A percentile compares a stretch with the other conserved stretches of the same genome.
Evolutionary conservation across 805 yeast species (phyloP).

Genomic region (Monosporozyma aerobia): DNA sequence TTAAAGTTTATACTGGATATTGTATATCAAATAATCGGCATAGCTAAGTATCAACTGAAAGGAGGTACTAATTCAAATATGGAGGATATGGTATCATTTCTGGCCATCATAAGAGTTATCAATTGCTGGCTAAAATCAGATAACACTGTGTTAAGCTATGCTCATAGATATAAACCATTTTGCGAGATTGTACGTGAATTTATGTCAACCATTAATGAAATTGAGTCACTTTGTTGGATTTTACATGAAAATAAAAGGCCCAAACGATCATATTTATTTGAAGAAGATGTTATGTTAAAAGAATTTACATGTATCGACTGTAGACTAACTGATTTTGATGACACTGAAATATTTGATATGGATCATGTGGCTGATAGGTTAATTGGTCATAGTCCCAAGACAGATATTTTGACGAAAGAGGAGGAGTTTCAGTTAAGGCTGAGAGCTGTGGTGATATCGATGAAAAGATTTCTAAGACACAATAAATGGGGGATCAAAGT

Average conservation of each 20-base stretch:
- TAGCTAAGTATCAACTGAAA: not conserved
- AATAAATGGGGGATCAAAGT: slow-evolving; percentile 3
- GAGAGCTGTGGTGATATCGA: slow-evolving; percentile 8
- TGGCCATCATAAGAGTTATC: slow-evolving; percentile 39
- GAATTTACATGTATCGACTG: slow-evolving; percentile 11
- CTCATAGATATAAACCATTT: slow-evolving; percentile 23
- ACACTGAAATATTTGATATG: slow-evolving; percentile 5
- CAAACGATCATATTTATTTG: slow-evolving; percentile 9
- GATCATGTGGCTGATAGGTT: slow-evolving; percentile 4
- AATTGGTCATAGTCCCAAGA: slow-evolving; percentile 5
- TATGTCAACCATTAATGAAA: slow-evolving; percentile 15
- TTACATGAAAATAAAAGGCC: slow-evolving; percentile 3
- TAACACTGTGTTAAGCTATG: slow-evolving; percentile 30
- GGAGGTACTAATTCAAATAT: not conserved
- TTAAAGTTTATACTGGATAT: not conserved
- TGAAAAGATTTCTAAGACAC: slow-evolving; percentile 9
- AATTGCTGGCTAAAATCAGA: slow-evolving; percentile 49
- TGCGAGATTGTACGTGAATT: slow-evolving; percentile 19
- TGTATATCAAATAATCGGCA: not conserved
- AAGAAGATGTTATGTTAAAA: slow-evolving; percentile 12
- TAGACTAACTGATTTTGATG: slow-evolving; percentile 11
- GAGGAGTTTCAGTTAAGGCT: slow-evolving; percentile 8
- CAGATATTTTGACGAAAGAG: slow-evolving; percentile 1
- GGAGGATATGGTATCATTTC: not conserved
- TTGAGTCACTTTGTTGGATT: not conserved